A percentile compares a stretch with the other conserved stretches of the same genome.
phyloP scores from a whole-genome alignment of 768 basidiomycete species.

The Collybiopsis luxurians region DNA sequence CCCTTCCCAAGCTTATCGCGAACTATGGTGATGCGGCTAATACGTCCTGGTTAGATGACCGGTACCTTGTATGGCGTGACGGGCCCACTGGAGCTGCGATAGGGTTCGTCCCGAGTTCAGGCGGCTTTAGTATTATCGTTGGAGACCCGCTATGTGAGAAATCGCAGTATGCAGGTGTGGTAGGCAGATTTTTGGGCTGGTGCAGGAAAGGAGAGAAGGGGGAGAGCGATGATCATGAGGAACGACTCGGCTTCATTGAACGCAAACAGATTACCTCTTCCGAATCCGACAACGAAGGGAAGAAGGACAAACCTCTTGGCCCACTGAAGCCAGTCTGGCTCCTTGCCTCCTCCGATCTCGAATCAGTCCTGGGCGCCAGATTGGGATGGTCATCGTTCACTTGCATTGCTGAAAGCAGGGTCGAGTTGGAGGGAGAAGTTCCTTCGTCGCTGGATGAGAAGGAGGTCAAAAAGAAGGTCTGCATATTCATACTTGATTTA shows the following conservation, averaged over 20 bases:
- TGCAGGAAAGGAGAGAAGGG: background rate
- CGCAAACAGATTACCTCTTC: background rate
- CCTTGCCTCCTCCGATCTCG: background rate
- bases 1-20: background rate
- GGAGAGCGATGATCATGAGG: background rate
- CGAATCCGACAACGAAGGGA: background rate
- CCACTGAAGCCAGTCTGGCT: conserved; percentile 2
- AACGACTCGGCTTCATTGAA: background rate
- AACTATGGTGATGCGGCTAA: conserved; percentile 8
- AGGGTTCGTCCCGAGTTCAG: background rate
- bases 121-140: background rate
- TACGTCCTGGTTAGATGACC: conserved; percentile 5
- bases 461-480: background rate
- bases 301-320: background rate
- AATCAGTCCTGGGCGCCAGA: background rate
- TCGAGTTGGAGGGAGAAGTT: background rate
- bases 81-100: background rate
- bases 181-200: background rate
- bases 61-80: conserved; percentile 3
- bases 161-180: background rate
- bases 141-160: conserved; percentile 3
- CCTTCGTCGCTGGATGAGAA: background rate
- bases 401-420: conserved; percentile 2
- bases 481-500: too few relatives aligned
- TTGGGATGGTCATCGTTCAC: background rate